Percentiles rank a stretch among this genome's conserved stretches.
phyloP scores from a whole-genome alignment of 2,329 filamentous ascomycete genomes.

The Stemphylium lycopersici region DNA sequence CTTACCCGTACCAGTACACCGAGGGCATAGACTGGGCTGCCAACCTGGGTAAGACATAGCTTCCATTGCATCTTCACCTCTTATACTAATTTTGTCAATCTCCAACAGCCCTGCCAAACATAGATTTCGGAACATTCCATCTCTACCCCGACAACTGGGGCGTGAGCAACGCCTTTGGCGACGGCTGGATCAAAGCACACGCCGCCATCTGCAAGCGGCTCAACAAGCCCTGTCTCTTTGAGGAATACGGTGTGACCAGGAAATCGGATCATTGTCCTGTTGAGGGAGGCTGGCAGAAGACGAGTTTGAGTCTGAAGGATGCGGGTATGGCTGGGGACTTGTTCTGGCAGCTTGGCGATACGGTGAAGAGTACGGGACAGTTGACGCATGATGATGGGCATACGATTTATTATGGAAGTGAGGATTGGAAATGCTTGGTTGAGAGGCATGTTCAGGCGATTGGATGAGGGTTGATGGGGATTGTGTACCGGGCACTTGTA shows the following conservation, averaged over 20 bases:
- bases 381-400: constrained; percentile 40
- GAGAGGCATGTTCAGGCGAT: constrained; percentile 35
- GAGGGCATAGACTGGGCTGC: constrained; percentile 61
- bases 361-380: constrained; percentile 25
- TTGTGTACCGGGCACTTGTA: not conserved
- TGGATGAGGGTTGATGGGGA: constrained; percentile 15
- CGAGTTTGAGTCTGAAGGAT: constrained; percentile 27
- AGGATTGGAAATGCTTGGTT: constrained; percentile 42
- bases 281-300: constrained; percentile 40
- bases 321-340: constrained; percentile 41
- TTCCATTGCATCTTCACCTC: too few relatives aligned
- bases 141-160: constrained; percentile 57
- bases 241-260: constrained; percentile 47
- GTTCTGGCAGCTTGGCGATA: constrained; percentile 45
- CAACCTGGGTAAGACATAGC: constrained; percentile 46
- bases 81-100: too few relatives aligned
- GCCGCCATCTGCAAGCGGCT: constrained; percentile 45
- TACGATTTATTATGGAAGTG: constrained; percentile 38
- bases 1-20: constrained; percentile 58
- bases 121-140: constrained; percentile 64
- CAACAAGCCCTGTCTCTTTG: constrained; percentile 51
- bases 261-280: constrained; percentile 34
- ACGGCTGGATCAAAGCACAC: constrained; percentile 56
- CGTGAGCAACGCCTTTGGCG: constrained; percentile 47
- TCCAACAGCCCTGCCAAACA: constrained; percentile 52